These are phyloP conservation scores for Colletotrichum brevisporum DNA, from an alignment of 2,329 filamentous ascomycete species.

Conservation along the genomic window DNA sequence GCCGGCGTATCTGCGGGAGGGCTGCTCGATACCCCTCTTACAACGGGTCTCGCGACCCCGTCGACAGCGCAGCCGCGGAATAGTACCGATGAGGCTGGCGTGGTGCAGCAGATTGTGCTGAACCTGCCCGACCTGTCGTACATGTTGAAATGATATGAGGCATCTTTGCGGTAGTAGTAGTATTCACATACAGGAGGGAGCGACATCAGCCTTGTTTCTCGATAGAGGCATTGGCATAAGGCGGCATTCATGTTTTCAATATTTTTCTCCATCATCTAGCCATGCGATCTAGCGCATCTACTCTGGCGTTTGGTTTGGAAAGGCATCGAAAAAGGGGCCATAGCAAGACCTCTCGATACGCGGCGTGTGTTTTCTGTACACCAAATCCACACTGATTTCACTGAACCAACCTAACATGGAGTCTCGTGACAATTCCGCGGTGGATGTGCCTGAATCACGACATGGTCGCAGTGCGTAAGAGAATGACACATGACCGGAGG, in stretches of 20 bases:
- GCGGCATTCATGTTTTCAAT: conserved; percentile 17
- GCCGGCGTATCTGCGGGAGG: conserved; percentile 21
- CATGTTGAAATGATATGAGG: conserved; percentile 55
- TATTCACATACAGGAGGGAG: not conserved
- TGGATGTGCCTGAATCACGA: not conserved
- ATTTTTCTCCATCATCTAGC: conserved; percentile 14
- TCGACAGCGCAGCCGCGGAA: conserved; percentile 15
- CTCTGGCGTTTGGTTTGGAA: conserved; percentile 31
- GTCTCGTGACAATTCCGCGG: too few relatives aligned
- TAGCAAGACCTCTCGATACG: not conserved
- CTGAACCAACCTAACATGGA: not conserved
- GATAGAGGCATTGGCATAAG: not conserved
- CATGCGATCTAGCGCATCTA: conserved; percentile 18
- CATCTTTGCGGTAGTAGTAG: conserved; percentile 4
- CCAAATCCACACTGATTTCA: not conserved
- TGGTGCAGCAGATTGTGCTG: conserved; percentile 52
- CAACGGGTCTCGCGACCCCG: conserved; percentile 14
- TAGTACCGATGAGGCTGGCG: conserved; percentile 48
- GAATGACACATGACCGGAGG: conserved; percentile 6
- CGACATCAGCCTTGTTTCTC: conserved; percentile 19
- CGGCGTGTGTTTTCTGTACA: conserved; percentile 11
- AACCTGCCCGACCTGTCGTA: conserved; percentile 61
- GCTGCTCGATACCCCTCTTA: conserved; percentile 19
- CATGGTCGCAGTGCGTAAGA: not conserved
- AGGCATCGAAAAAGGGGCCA: conserved; percentile 6